These are phyloP conservation scores for Coprinopsis marcescibilis DNA, from an alignment of 768 basidiomycete species.

Conservation along the genomic window DNA sequence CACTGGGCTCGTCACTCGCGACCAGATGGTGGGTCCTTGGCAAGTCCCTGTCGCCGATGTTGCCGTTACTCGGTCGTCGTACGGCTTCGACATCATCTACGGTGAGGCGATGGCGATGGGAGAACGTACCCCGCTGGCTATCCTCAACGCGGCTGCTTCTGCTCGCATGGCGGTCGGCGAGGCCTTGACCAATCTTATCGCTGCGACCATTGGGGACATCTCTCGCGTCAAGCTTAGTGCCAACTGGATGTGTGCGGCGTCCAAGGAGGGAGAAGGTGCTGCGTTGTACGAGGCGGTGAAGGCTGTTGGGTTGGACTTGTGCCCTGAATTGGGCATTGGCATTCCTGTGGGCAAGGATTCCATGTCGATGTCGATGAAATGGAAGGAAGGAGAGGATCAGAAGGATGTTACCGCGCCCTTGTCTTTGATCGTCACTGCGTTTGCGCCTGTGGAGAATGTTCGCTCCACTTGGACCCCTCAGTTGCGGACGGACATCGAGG, in stretches of 20 bases:
- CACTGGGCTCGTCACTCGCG: conserved; percentile 89
- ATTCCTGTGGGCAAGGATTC: conserved; percentile 99
- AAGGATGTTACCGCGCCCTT: conserved; percentile 87
- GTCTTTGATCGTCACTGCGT: conserved; percentile 93
- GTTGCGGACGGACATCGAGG: conserved; percentile 41
- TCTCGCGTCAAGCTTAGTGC: conserved; percentile 88
- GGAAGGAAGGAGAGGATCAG: conserved; percentile 47
- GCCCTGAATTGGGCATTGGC: conserved; percentile 86
- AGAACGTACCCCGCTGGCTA: conserved; percentile 89
- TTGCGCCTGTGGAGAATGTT: conserved; percentile 79
- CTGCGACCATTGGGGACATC: conserved; percentile 62
- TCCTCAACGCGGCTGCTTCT: conserved; percentile 83
- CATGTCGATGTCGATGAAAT: conserved; percentile 99
- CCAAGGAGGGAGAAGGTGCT: conserved; percentile 82
- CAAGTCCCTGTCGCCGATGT: conserved; percentile 98
- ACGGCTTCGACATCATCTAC: conserved; percentile 76
- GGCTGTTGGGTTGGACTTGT: conserved; percentile 89
- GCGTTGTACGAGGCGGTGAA: conserved; percentile 85
- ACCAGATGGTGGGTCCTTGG: conserved; percentile 99
- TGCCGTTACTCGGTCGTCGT: conserved; percentile 90
- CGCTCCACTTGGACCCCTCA: conserved; percentile 90
- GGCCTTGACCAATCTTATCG: conserved; percentile 85
- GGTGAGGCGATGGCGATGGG: conserved; percentile 99
- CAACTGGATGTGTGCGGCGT: conserved; percentile 99
- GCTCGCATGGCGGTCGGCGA: conserved; percentile 97